Evolutionary conservation across 2,329 filamentous ascomycete genomes (phyloP).

Genomic region (Bipolaris gigantea): DNA sequence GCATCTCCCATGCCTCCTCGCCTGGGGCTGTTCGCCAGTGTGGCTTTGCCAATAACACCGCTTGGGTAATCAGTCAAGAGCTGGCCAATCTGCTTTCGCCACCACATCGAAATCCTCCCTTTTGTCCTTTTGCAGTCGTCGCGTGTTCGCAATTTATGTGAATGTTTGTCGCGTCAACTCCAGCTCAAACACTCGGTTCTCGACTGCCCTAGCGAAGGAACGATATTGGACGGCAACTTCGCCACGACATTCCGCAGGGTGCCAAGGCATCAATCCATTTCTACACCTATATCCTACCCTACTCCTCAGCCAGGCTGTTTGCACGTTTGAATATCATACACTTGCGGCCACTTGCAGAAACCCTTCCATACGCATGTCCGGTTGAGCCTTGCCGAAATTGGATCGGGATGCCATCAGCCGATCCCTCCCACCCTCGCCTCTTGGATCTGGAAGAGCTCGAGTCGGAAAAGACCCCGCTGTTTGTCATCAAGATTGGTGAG

Average conservation of each 20-base stretch:
- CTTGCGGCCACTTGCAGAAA: not conserved
- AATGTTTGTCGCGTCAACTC: not conserved
- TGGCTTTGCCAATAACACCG: not conserved
- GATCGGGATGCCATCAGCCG: constrained; percentile 7
- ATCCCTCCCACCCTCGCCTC: not conserved
- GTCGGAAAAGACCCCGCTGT: constrained; percentile 25
- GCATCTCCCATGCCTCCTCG: constrained; percentile 8
- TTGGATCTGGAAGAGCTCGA: constrained; percentile 31
- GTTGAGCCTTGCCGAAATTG: not conserved
- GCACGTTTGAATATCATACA: not conserved
- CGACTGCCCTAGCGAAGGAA: not conserved
- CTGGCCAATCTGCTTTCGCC: constrained; percentile 1
- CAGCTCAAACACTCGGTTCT: constrained; percentile 1
- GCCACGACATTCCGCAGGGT: not conserved
- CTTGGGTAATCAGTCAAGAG: not conserved
- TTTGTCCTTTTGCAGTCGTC: not conserved
- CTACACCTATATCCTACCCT: not conserved
- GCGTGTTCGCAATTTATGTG: not conserved
- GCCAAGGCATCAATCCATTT: constrained; percentile 1
- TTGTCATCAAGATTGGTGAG: constrained; percentile 23
- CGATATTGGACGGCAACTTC: not conserved
- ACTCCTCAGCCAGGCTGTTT: not conserved
- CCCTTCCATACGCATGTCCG: not conserved
- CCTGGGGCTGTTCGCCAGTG: not conserved
- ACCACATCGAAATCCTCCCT: not conserved